Percentiles rank a stretch among this genome's conserved stretches.
Evolutionary conservation across 805 yeast genomes (phyloP).

Genomic region (Debaryomyces maramus): DNA sequence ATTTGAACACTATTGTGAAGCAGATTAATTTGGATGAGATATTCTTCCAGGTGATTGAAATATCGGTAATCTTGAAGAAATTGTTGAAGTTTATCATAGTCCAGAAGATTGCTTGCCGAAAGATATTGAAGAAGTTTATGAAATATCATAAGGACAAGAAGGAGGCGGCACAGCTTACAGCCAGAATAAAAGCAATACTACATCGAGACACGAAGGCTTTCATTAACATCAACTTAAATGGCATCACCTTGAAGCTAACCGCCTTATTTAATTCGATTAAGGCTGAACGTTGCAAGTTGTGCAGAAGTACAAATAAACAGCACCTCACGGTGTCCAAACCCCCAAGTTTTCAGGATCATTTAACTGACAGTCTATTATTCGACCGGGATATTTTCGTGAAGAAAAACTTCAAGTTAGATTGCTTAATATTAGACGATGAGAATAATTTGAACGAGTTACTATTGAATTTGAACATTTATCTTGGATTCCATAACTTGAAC

Average conservation of each 20-base stretch:
- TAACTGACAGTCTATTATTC: conserved; percentile 22
- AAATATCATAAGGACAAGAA: conserved; percentile 41
- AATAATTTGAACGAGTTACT: conserved; percentile 33
- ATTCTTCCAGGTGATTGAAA: conserved; percentile 38
- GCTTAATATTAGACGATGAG: conserved; percentile 35
- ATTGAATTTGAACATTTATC: conserved; percentile 34
- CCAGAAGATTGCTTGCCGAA: conserved; percentile 72
- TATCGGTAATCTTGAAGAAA: conserved; percentile 54
- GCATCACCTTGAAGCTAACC: conserved; percentile 61
- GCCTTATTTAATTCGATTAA: conserved; percentile 19
- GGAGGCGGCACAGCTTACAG: conserved; percentile 22
- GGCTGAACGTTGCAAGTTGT: conserved; percentile 10
- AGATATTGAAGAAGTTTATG: conserved; percentile 68
- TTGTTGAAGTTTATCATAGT: conserved; percentile 68
- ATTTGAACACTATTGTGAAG: conserved; percentile 6
- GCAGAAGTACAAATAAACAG: conserved; percentile 1
- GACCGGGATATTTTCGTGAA: conserved; percentile 33
- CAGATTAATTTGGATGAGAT: conserved; percentile 25
- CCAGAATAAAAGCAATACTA: conserved; percentile 31
- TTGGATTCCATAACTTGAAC: conserved; percentile 25
- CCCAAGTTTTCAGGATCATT: conserved; percentile 10
- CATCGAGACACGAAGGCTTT: conserved; percentile 55
- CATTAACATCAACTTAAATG: conserved; percentile 57
- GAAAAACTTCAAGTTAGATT: conserved; percentile 36
- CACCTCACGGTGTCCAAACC: neutral